Evolutionary conservation across 441 rosid species (phyloP).

Genomic region (Gossypium lobatum): DNA sequence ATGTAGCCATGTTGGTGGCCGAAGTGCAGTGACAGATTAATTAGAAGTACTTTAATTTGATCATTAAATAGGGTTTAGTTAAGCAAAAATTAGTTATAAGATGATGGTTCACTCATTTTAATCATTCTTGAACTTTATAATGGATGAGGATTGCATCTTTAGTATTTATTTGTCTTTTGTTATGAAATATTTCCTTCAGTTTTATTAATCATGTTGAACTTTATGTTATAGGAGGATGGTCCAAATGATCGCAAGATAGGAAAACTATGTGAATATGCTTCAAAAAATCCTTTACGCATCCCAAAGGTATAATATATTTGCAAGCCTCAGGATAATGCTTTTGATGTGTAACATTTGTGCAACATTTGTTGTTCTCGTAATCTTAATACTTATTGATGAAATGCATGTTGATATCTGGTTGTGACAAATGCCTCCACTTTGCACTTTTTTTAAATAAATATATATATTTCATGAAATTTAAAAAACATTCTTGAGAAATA

Average conservation of each 20-base stretch:
- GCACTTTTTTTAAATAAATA: neutral
- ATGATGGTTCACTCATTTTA: neutral
- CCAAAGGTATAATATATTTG: conserved; percentile 62
- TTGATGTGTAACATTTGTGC: neutral
- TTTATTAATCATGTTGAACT: conserved; percentile 7
- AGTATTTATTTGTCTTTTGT: neutral
- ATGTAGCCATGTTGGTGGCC: neutral
- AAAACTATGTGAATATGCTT: conserved; percentile 90
- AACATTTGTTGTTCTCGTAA: neutral
- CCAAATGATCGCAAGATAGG: conserved; percentile 85
- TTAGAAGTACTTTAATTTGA: neutral
- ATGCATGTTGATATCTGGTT: neutral
- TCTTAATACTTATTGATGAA: neutral
- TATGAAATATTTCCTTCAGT: neutral
- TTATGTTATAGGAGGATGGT: conserved; percentile 64
- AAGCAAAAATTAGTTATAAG: neutral
- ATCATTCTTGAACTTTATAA: neutral
- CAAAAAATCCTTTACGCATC: conserved; percentile 80
- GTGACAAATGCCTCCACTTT: neutral
- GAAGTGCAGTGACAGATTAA: neutral
- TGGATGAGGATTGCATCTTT: neutral
- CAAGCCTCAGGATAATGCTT: conserved; percentile 3
- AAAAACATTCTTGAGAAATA: neutral
- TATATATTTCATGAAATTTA: neutral
- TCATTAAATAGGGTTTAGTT: conserved; percentile 5